Evolutionary conservation across 306 rosid species (phyloP).

Genomic region (Mimosa pudica): DNA sequence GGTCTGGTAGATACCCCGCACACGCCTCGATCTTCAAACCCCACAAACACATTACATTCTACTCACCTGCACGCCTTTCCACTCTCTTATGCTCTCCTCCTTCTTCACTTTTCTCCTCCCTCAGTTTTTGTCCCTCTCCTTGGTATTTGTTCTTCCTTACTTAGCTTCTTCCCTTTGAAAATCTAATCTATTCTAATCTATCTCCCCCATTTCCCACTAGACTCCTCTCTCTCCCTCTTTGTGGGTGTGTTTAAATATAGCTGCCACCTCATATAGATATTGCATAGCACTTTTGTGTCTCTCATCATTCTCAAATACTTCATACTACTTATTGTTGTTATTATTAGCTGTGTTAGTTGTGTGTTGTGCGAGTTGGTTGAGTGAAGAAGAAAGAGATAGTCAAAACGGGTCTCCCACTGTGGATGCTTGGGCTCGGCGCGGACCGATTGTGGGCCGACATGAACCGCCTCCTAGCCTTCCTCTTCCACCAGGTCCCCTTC

Average conservation of each 20-base stretch:
- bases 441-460: constrained; percentile 93
- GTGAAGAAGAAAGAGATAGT: constrained; percentile 28
- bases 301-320: no score
- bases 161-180: no score
- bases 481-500: constrained; percentile 77
- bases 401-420: constrained; percentile 99
- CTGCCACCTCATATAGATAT: background rate
- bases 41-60: background rate
- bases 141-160: background rate
- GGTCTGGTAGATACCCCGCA: constrained; percentile 83
- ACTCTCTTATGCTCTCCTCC: background rate
- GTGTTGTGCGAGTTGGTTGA: background rate
- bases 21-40: constrained; percentile 59
- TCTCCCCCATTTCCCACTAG: no score
- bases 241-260: no score
- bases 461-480: constrained; percentile 91
- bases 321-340: background rate
- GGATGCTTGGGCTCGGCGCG: constrained; percentile 89
- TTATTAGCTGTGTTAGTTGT: background rate
- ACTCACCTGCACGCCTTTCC: constrained; percentile 46
- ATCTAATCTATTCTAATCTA: no score
- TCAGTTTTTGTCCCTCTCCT: background rate
- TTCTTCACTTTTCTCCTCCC: background rate
- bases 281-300: background rate
- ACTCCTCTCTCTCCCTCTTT: background rate